Conservation (phyloP, 1,284 basidiomycete species). For the Austroboletus olivaceoglutinosus region DNA sequence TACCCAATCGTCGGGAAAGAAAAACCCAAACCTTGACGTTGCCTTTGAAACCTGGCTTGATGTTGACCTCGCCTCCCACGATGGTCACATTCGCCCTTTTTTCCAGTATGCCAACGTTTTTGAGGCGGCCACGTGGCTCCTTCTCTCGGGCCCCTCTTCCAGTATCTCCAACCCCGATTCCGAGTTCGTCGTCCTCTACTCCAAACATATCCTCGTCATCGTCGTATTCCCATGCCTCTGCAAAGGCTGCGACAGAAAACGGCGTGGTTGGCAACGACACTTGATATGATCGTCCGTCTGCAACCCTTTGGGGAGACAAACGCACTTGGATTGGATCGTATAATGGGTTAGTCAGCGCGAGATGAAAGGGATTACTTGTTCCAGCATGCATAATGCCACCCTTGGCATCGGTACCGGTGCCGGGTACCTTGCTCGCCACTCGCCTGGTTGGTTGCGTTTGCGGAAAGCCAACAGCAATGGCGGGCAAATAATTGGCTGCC, state of each 20-base stretch:
- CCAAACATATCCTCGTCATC: slow-evolving; percentile 85
- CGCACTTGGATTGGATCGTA: slow-evolving; percentile 92
- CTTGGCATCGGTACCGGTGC: slow-evolving; percentile 43
- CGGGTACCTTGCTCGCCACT: slow-evolving; percentile 42
- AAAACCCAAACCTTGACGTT: slow-evolving; percentile 61
- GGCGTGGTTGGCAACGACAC: slow-evolving; percentile 72
- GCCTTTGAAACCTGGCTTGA: slow-evolving; percentile 72
- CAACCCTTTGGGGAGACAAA: slow-evolving; percentile 63
- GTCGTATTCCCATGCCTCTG: slow-evolving; percentile 95
- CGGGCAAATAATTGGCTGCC: slow-evolving; percentile 90
- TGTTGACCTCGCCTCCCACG: slow-evolving; percentile 78
- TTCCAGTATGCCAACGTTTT: slow-evolving; percentile 77
- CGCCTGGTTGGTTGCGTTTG: slow-evolving; percentile 51
- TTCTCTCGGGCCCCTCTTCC: slow-evolving; percentile 37
- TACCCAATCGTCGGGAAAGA: neutral
- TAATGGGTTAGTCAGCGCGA: slow-evolving; percentile 88
- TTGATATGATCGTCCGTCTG: slow-evolving; percentile 52
- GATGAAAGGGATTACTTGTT: slow-evolving; percentile 80
- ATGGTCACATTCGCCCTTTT: slow-evolving; percentile 84
- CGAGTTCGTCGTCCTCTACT: slow-evolving; percentile 65
- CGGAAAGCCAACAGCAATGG: slow-evolving; percentile 75
- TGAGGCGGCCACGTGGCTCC: slow-evolving; percentile 51
- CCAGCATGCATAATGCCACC: slow-evolving; percentile 61
- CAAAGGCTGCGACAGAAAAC: slow-evolving; percentile 83
- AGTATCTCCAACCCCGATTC: slow-evolving; percentile 38